Evolutionary conservation across 495 filamentous ascomycete genomes (phyloP).

Genomic region (Talaromyces nanjingensis): DNA sequence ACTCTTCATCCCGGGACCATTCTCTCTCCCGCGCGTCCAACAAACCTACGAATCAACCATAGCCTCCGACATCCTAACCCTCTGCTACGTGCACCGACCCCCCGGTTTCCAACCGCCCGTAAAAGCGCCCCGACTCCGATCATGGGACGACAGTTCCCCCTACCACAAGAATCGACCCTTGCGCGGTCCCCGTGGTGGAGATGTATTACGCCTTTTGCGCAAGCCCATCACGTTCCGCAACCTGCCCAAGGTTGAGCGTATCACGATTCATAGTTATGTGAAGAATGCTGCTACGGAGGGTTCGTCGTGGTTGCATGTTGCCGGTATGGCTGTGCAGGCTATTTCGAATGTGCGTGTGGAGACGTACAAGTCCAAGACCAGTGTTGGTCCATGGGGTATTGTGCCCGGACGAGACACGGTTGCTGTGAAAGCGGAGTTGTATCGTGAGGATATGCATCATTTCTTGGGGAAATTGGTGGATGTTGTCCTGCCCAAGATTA

Average conservation of each 20-base stretch:
- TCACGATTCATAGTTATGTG: conserved; percentile 73
- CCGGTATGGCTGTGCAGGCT: conserved; percentile 73
- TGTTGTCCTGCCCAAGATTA: conserved; percentile 86
- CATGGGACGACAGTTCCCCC: conserved; percentile 83
- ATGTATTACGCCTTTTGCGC: conserved; percentile 61
- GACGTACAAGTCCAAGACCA: conserved; percentile 60
- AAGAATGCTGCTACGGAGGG: conserved; percentile 54
- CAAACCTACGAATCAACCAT: conserved; percentile 85
- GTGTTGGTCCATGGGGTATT: conserved; percentile 60
- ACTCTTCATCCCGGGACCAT: conserved; percentile 86
- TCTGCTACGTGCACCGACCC: conserved; percentile 74
- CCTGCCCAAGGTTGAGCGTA: conserved; percentile 70
- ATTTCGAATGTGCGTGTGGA: conserved; percentile 72
- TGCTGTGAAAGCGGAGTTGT: conserved; percentile 61
- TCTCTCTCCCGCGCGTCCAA: conserved; percentile 77
- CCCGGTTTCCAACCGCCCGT: conserved; percentile 63
- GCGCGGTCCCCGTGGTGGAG: conserved; percentile 72
- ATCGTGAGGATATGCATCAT: conserved; percentile 75
- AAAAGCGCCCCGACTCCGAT: conserved; percentile 64
- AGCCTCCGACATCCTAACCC: conserved; percentile 81
- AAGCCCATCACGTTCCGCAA: conserved; percentile 77
- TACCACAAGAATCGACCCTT: conserved; percentile 88
- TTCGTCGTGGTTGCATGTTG: conserved; percentile 64
- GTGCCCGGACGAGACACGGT: conserved; percentile 41
- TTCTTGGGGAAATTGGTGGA: conserved; percentile 82